Evolutionary conservation across 108 stramenopile species (phyloP).

Genomic region (Skeletonema tropicum): DNA sequence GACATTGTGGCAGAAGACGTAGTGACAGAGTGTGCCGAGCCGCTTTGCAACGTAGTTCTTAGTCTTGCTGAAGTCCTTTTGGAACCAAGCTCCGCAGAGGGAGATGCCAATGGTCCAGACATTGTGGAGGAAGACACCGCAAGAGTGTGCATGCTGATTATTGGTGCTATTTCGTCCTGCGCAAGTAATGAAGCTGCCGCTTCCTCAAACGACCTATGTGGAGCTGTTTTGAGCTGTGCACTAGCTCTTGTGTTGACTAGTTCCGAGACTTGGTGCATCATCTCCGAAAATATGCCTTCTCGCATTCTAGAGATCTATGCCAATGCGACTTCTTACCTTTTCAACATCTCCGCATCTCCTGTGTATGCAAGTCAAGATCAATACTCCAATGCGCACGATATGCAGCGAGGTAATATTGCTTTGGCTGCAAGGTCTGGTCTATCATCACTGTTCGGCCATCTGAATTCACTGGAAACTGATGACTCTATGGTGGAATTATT

Average conservation of each 20-base stretch:
- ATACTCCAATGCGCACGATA: conserved; percentile 15
- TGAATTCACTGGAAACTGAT: conserved; percentile 16
- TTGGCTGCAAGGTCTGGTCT: conserved; percentile 50
- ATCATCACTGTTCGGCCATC: conserved; percentile 38
- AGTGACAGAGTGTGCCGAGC: conserved; percentile 35
- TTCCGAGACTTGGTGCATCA: conserved; percentile 18
- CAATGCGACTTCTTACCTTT: conserved; percentile 46
- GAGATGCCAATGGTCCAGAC: conserved; percentile 7
- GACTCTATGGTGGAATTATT: conserved; percentile 10
- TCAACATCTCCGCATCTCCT: conserved; percentile 17
- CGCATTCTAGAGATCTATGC: conserved; percentile 42
- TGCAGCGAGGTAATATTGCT: conserved; percentile 33
- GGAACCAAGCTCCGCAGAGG: conserved; percentile 5
- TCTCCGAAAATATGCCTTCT: conserved; percentile 23
- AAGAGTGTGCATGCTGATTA: conserved; percentile 32
- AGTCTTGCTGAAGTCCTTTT: conserved; percentile 42
- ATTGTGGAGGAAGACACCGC: conserved; percentile 45
- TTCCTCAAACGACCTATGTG: conserved; percentile 12
- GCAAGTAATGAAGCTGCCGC: conserved; percentile 8
- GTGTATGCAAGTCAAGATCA: conserved; percentile 14
- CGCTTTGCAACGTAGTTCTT: conserved; percentile 40
- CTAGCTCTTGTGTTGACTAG: conserved; percentile 35
- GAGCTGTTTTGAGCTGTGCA: conserved; percentile 36
- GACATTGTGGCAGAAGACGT: conserved; percentile 6
- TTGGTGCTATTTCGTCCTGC: conserved; percentile 44